Base-by-base conservation (phyloP, 2,329 filamentous ascomycete species). In the Sphaceloma murrayae region DNA sequence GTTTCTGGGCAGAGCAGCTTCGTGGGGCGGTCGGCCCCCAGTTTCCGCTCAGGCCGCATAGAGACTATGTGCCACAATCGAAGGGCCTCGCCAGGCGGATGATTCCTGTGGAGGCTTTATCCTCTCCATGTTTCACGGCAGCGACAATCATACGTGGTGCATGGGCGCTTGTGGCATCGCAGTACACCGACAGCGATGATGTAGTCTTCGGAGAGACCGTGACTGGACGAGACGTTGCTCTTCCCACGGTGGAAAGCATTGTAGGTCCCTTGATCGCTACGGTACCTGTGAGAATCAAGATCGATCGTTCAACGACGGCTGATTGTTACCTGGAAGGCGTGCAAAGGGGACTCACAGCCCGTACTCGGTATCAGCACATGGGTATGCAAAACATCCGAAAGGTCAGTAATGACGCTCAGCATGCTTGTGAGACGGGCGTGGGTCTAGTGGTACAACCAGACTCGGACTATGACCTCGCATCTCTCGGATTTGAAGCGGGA, bases 401-500 rank as follows among this genome's bases (percentile, higher is more conserved):
- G 10, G 54, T 64, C 9, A 75, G 72, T 52, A 61, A 67, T 1
- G 73, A 77, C 46, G 69, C 71, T 3, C 63, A 70, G 7, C 64
- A 73, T 47, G 74, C 74, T 2, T 77, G 74, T 52, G 69, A 76
- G 49, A 65, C 77, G 34, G 67, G 69, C 5, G 75, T 72, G 0
- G 67, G 73, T 5, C 56, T 78, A 1, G 70, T 76, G 0, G 66
- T 78, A 17, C 73, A 77, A 42, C 56, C 57, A 3, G 60, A 54
- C n/a, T 19, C 48, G 10, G 47, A 48, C n/a, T 48, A 51, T 21
- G 46, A 45, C 4, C 48, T 43, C 9, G 49, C 45, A 18, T 47
- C 51, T n/a, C 46, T 54, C n/a, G 53, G 53, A 10, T 54, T 53
- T 24, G 43, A 49, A 9, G 22, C 42, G 9, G 46, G 48, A 6